These are phyloP conservation scores for Epichloe typhina DNA, from an alignment of 2,329 filamentous ascomycete species.

Conservation along the genomic window DNA sequence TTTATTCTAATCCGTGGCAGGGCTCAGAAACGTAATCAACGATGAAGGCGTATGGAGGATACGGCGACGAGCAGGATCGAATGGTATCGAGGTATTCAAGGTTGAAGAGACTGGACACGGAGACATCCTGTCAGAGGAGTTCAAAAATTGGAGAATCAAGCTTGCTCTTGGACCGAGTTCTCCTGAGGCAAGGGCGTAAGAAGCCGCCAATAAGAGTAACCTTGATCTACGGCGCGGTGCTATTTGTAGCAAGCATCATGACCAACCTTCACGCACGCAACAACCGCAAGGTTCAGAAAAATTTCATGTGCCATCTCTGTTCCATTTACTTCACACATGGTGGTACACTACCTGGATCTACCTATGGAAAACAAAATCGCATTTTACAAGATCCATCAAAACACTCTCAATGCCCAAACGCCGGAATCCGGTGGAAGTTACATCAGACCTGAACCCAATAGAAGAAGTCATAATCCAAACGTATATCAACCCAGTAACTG, in stretches of 20 bases:
- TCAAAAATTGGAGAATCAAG: slow-evolving; percentile 61
- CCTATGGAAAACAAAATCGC: slow-evolving; percentile 1
- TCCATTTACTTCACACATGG: slow-evolving; percentile 6
- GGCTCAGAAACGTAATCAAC: slow-evolving; percentile 47
- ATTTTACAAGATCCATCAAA: background rate
- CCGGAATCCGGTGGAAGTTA: slow-evolving; percentile 2
- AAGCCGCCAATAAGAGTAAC: background rate
- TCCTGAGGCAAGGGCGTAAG: background rate
- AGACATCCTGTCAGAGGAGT: slow-evolving; percentile 61
- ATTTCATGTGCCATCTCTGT: background rate
- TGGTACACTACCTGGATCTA: slow-evolving; percentile 11
- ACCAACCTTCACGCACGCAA: background rate
- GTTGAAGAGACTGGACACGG: slow-evolving; percentile 64
- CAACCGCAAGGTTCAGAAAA: background rate
- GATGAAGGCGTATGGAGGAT: slow-evolving; percentile 77
- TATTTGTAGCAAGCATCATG: background rate
- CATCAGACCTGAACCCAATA: background rate
- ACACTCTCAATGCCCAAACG: slow-evolving; percentile 5
- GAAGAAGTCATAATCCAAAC: slow-evolving; percentile 1
- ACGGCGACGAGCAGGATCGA: slow-evolving; percentile 46
- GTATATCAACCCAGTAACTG: background rate
- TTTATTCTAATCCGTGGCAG: slow-evolving; percentile 24
- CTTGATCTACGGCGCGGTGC: background rate
- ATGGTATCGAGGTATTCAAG: slow-evolving; percentile 59
- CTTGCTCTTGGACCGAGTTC: slow-evolving; percentile 23